Conservation (phyloP, 2,329 filamentous ascomycete species). For the Hypoxylon sp. region DNA sequence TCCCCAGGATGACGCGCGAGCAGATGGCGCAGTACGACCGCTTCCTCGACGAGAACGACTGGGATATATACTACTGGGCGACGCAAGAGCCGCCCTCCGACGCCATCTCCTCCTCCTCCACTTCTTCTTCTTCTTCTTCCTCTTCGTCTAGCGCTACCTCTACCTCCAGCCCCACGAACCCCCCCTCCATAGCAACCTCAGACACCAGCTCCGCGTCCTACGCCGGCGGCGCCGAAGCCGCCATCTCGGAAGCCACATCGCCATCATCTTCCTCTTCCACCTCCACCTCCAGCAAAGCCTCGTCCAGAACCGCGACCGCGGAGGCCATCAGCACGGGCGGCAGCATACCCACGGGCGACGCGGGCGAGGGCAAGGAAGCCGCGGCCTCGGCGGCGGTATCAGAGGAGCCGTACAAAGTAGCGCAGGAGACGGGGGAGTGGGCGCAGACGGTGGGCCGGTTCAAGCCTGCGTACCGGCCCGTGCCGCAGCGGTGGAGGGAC, state of each 20-base stretch:
- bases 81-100: slow-evolving; percentile 80
- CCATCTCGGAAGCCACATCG: slow-evolving; percentile 33
- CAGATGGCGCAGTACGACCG: slow-evolving; percentile 89
- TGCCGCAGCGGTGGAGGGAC: slow-evolving; percentile 86
- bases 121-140: slow-evolving; percentile 7
- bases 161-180: slow-evolving; percentile 3
- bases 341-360: slow-evolving; percentile 45
- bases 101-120: slow-evolving; percentile 29
- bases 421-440: slow-evolving; percentile 81
- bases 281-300: neutral
- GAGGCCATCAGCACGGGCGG: slow-evolving; percentile 51
- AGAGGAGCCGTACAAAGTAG: slow-evolving; percentile 49
- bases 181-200: slow-evolving; percentile 63
- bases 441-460: slow-evolving; percentile 96
- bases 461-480: slow-evolving; percentile 91
- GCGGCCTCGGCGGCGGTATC: slow-evolving; percentile 54
- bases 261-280: slow-evolving; percentile 18
- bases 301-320: slow-evolving; percentile 19
- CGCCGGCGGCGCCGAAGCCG: slow-evolving; percentile 50
- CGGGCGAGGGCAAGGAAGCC: slow-evolving; percentile 49
- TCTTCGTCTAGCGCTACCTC: slow-evolving; percentile 44
- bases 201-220: slow-evolving; percentile 65
- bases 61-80: slow-evolving; percentile 99
- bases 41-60: slow-evolving; percentile 99
- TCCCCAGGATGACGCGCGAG: slow-evolving; percentile 77